Evolutionary conservation across 352 stramenopile species (phyloP).

Genomic region (Phytophthora citricola): DNA sequence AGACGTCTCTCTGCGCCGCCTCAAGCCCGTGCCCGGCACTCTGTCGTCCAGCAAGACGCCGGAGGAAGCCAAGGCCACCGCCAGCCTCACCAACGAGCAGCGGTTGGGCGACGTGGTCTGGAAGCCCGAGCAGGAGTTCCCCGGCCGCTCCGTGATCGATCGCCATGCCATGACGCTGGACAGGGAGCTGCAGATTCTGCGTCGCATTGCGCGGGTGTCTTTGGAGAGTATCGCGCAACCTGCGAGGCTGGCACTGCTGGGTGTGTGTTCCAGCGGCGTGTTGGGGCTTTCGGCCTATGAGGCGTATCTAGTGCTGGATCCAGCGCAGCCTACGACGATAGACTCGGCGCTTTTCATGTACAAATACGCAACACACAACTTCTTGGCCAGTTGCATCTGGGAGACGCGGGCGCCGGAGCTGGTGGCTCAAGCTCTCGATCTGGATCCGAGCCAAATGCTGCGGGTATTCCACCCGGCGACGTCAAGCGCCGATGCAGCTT

Average conservation of each 20-base stretch:
- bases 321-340: slow-evolving; percentile 23
- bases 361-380: slow-evolving; percentile 69
- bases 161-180: slow-evolving; percentile 39
- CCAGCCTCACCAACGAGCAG: slow-evolving; percentile 30
- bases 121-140: slow-evolving; percentile 68
- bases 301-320: slow-evolving; percentile 49
- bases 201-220: slow-evolving; percentile 49
- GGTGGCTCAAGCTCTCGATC: slow-evolving; percentile 47
- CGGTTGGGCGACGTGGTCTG: slow-evolving; percentile 63
- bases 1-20: slow-evolving; percentile 1
- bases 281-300: slow-evolving; percentile 60
- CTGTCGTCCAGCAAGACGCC: slow-evolving; percentile 10
- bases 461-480: slow-evolving; percentile 37
- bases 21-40: background rate
- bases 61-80: slow-evolving; percentile 14
- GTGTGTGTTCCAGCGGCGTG: slow-evolving; percentile 54
- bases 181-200: slow-evolving; percentile 55
- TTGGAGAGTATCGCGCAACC: slow-evolving; percentile 58
- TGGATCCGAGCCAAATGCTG: slow-evolving; percentile 47
- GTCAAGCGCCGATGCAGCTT: slow-evolving; percentile 42
- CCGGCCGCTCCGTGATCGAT: slow-evolving; percentile 48
- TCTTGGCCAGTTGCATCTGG: slow-evolving; percentile 73
- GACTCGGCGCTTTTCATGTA: slow-evolving; percentile 55
- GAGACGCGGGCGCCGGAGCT: slow-evolving; percentile 53
- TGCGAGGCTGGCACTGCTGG: slow-evolving; percentile 49